A percentile compares a stretch with the other conserved stretches of the same genome.
Conservation (phyloP, 2,329 filamentous ascomycete species). For the Fusarium nygamai region DNA sequence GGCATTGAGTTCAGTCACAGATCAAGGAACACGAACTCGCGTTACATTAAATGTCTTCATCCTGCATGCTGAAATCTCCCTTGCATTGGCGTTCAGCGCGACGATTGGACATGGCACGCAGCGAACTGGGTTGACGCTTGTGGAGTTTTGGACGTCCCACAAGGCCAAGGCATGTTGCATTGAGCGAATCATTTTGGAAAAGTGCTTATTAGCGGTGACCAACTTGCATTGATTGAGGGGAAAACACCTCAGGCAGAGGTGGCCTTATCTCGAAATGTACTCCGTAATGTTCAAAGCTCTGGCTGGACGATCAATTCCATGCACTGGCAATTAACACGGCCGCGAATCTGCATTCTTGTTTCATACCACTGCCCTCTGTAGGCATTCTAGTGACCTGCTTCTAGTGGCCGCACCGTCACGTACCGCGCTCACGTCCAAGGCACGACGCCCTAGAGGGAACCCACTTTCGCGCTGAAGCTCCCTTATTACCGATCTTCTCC, state of each 20-base stretch:
- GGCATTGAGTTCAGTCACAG: not conserved
- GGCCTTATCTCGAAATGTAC: not conserved
- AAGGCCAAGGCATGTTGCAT: conserved; percentile 12
- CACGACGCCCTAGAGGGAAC: conserved; percentile 15
- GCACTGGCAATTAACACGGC: not conserved
- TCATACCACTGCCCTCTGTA: not conserved
- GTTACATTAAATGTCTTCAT: not conserved
- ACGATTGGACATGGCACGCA: conserved; percentile 31
- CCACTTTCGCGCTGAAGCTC: conserved; percentile 29
- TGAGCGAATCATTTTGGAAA: conserved; percentile 26
- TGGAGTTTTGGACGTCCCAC: conserved; percentile 30
- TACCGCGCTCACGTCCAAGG: conserved; percentile 22
- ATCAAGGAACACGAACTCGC: not conserved
- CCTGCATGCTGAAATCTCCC: conserved; percentile 25
- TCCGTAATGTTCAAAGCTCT: not conserved
- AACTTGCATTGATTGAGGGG: conserved; percentile 19
- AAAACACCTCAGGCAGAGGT: conserved; percentile 26
- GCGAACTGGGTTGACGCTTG: conserved; percentile 24
- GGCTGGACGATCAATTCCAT: not conserved
- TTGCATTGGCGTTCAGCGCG: conserved; percentile 38
- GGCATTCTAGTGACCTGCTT: conserved; percentile 2
- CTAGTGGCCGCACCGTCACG: conserved; percentile 4
- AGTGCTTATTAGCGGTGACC: conserved; percentile 30
- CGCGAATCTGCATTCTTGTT: conserved; percentile 15
- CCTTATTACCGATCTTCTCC: conserved; percentile 36